phyloP scores from a whole-genome alignment of 106 monocot genomes.

The Platanthera guangdongensis region DNA sequence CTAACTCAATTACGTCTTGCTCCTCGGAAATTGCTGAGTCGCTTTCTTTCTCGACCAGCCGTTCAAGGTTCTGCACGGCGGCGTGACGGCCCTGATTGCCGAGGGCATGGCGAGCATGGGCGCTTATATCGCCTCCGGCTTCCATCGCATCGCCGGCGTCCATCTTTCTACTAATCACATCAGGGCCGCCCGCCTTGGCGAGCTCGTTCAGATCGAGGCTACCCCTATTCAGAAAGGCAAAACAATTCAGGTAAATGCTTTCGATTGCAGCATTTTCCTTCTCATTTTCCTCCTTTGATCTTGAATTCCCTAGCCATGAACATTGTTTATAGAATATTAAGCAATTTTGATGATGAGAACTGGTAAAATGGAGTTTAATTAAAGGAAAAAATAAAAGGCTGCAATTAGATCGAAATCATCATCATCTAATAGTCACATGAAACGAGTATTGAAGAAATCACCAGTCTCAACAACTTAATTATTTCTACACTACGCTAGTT shows the following conservation, averaged over 20 bases:
- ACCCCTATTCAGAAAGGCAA: conserved; percentile 34
- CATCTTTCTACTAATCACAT: conserved; percentile 55
- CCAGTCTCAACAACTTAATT: background rate
- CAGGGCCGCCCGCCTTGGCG: conserved; percentile 34
- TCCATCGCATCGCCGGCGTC: conserved; percentile 31
- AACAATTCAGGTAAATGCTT: conserved; percentile 37
- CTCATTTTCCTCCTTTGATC: background rate
- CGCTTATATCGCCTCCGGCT: conserved; percentile 36
- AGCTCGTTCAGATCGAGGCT: conserved; percentile 31
- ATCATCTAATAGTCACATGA: background rate
- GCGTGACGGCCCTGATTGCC: conserved; percentile 51
- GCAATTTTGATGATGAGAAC: background rate
- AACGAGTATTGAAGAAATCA: background rate
- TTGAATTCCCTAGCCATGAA: background rate
- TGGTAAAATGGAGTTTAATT: background rate
- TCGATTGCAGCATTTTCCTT: background rate
- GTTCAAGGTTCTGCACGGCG: conserved; percentile 41
- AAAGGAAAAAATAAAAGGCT: background rate
- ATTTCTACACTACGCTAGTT: background rate
- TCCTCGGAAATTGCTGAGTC: background rate
- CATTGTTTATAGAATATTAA: background rate
- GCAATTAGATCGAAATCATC: background rate
- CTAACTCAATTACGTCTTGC: background rate
- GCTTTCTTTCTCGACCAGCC: conserved; percentile 25
- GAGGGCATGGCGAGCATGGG: conserved; percentile 55